phyloP scores from a whole-genome alignment of 495 filamentous ascomycete genomes.

The Trichocladium antarcticum region DNA sequence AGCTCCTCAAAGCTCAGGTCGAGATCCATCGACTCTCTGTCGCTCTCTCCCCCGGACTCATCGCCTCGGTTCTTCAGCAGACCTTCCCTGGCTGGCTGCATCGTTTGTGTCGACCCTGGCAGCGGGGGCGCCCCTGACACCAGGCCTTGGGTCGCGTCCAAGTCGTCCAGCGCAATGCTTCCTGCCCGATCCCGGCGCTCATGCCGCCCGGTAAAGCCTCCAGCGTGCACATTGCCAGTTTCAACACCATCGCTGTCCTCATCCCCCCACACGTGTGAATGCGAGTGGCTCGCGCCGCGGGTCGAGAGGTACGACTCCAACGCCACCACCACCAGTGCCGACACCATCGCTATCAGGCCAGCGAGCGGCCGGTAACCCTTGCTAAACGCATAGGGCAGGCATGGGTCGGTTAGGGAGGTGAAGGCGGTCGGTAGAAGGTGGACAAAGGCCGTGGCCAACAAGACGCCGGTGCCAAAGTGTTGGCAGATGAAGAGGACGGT shows the following conservation, averaged over 20 bases:
- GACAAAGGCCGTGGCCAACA: constrained; percentile 84
- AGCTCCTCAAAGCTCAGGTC: constrained; percentile 46
- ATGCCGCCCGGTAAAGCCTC: constrained; percentile 14
- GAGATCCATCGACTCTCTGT: constrained; percentile 31
- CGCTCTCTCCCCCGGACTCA: constrained; percentile 20
- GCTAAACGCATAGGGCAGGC: constrained; percentile 65
- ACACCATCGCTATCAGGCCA: constrained; percentile 66
- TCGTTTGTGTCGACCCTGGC: constrained; percentile 31
- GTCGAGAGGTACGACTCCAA: constrained; percentile 68
- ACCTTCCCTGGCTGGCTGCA: constrained; percentile 1
- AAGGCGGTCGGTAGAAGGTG: constrained; percentile 78
- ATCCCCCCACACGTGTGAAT: constrained; percentile 33
- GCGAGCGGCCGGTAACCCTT: constrained; percentile 62
- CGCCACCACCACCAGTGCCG: constrained; percentile 60
- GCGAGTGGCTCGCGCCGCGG: constrained; percentile 43
- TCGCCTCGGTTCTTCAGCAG: not conserved
- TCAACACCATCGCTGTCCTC: constrained; percentile 5
- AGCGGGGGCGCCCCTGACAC: constrained; percentile 41
- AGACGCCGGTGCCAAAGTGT: constrained; percentile 77
- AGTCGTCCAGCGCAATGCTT: constrained; percentile 34
- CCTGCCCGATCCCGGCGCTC: constrained; percentile 21
- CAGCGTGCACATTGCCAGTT: constrained; percentile 17
- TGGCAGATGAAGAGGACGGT: constrained; percentile 61
- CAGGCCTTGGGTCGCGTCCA: constrained; percentile 36
- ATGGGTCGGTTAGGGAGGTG: constrained; percentile 65